These are phyloP conservation scores for Castanea sativa DNA, from an alignment of 306 rosid species.

Conservation along the genomic window DNA sequence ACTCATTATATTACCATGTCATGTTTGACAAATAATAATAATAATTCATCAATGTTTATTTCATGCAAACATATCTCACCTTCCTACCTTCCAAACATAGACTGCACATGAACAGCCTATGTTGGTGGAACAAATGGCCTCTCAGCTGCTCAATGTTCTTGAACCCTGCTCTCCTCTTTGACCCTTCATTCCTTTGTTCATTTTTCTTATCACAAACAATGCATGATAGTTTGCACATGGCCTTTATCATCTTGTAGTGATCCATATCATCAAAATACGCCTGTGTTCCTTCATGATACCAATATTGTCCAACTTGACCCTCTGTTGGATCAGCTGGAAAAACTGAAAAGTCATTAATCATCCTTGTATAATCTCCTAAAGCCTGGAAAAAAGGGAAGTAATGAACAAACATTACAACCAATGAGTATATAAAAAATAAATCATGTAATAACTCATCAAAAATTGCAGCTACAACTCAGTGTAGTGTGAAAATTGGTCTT, in stretches of 20 bases:
- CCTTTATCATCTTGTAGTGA: slow-evolving; percentile 65
- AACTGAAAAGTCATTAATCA: slow-evolving; percentile 44
- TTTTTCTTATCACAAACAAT: slow-evolving; percentile 5
- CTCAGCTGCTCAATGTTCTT: slow-evolving; percentile 10
- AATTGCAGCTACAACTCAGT: neutral
- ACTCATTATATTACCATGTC: neutral
- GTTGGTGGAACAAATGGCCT: slow-evolving; percentile 6
- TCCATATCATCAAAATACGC: slow-evolving; percentile 47
- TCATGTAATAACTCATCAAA: neutral
- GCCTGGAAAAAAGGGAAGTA: slow-evolving; percentile 31
- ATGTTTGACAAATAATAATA: neutral
- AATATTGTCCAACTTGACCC: slow-evolving; percentile 44
- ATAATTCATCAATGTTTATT: neutral
- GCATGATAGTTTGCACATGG: slow-evolving; percentile 49
- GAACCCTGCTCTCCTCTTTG: slow-evolving; percentile 1
- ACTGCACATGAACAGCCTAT: slow-evolving; percentile 12
- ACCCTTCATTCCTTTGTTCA: neutral
- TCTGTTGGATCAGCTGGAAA: slow-evolving; percentile 44
- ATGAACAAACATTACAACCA: neutral
- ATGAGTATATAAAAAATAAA: neutral
- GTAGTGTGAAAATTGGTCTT: neutral
- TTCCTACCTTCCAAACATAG: slow-evolving; percentile 22
- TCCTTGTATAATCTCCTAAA: slow-evolving; percentile 57
- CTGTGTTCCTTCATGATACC: slow-evolving; percentile 55
- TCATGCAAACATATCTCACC: slow-evolving; percentile 3